These are phyloP conservation scores for Austroboletus niveus DNA, from an alignment of 1,284 basidiomycete genomes.

Conservation along the genomic window DNA sequence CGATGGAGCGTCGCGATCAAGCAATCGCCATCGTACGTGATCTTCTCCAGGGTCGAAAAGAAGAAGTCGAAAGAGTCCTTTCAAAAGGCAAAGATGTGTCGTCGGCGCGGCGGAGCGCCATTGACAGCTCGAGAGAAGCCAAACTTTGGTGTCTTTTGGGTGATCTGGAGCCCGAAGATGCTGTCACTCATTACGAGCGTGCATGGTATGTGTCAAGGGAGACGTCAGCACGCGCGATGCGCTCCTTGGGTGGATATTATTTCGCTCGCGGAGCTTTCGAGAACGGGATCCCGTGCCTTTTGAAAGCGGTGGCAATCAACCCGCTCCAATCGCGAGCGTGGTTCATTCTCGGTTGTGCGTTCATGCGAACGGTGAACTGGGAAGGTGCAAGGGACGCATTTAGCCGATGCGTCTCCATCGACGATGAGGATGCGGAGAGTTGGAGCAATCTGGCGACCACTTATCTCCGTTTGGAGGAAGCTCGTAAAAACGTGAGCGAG, in stretches of 20 bases:
- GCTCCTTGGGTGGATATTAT: slow-evolving; percentile 84
- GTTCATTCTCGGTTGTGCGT: slow-evolving; percentile 95
- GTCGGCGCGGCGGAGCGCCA: slow-evolving; percentile 41
- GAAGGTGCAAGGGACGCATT: slow-evolving; percentile 83
- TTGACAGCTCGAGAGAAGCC: slow-evolving; percentile 76
- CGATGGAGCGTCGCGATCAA: slow-evolving; percentile 75
- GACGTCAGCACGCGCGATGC: slow-evolving; percentile 86
- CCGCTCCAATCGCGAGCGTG: slow-evolving; percentile 86
- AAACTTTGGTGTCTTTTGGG: slow-evolving; percentile 97
- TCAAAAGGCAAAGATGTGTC: slow-evolving; percentile 54
- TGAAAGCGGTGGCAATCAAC: slow-evolving; percentile 82
- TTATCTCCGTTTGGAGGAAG: slow-evolving; percentile 78
- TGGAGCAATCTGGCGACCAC: slow-evolving; percentile 98
- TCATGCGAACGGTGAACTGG: slow-evolving; percentile 82
- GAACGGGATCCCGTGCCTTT: slow-evolving; percentile 67
- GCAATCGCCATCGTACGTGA: slow-evolving; percentile 80
- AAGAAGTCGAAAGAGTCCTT: slow-evolving; percentile 76
- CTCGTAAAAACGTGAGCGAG: slow-evolving; percentile 17
- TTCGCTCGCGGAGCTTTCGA: slow-evolving; percentile 69
- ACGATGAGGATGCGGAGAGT: slow-evolving; percentile 96
- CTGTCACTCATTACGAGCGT: slow-evolving; percentile 71
- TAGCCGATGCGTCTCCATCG: slow-evolving; percentile 81
- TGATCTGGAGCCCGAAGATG: slow-evolving; percentile 77
- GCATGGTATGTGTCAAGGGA: slow-evolving; percentile 84
- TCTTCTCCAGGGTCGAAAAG: slow-evolving; percentile 77